These are phyloP conservation scores for Abortiporus biennis DNA, from an alignment of 1,284 basidiomycete species.

Conservation along the genomic window DNA sequence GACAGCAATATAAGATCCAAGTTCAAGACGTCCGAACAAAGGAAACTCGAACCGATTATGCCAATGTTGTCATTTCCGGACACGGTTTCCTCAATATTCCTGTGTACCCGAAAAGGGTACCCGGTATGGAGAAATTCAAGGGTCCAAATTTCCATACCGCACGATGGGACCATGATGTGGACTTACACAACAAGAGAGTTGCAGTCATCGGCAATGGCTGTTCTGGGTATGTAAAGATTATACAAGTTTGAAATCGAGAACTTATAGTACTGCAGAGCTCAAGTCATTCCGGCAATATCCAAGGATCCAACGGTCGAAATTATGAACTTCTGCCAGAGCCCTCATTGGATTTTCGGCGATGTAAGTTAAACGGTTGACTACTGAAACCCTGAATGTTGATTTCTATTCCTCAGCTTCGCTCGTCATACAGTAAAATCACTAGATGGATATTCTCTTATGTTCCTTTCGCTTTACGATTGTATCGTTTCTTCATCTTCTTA, in stretches of 20 bases:
- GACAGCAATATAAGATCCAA: constrained; percentile 28
- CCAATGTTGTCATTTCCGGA: constrained; percentile 37
- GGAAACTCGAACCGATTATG: constrained; percentile 12
- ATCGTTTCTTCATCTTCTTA: constrained; percentile 28
- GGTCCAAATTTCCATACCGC: constrained; percentile 34
- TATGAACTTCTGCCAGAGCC: constrained; percentile 39
- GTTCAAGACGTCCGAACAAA: constrained; percentile 25
- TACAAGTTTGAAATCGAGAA: not conserved
- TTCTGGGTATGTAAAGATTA: constrained; percentile 19
- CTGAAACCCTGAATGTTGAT: not conserved
- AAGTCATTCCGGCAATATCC: constrained; percentile 38
- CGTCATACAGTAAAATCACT: constrained; percentile 23
- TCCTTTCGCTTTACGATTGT: constrained; percentile 30
- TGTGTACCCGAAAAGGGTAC: constrained; percentile 28
- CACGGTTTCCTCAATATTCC: constrained; percentile 36
- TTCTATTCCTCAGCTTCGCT: constrained; percentile 22
- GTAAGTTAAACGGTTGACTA: no score
- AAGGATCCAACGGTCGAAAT: constrained; percentile 32
- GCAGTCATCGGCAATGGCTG: constrained; percentile 37
- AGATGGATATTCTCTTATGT: constrained; percentile 33
- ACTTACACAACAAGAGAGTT: constrained; percentile 28
- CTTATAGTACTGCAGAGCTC: constrained; percentile 25
- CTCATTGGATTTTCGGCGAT: constrained; percentile 38
- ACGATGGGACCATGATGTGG: constrained; percentile 29
- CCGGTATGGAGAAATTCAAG: constrained; percentile 40